Base-by-base conservation (phyloP, 1,139 yeast genomes). In the Yamadazyma atlantica region DNA sequence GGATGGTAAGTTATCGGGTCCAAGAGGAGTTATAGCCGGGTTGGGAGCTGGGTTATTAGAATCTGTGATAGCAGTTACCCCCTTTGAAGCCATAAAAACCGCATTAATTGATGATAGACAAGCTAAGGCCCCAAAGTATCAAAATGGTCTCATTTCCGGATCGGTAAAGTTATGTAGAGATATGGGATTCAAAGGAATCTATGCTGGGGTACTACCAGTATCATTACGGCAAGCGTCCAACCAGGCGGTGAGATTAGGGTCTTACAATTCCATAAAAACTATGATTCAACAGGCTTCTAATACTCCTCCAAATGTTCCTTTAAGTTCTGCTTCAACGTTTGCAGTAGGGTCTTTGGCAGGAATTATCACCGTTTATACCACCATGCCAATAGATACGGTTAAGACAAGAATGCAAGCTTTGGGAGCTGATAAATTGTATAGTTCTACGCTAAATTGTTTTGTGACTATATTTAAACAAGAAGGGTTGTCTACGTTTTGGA, bases 331-430 rank as follows among this genome's bases (percentile, higher is more conserved):
- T 1, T 71, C 89, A 45, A 92, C 97, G 0, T 92, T 92, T 62
- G 75, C 81, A 2, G 87, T 92, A 9, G 98, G 98, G 30, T 88
- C 97, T 2, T 74, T 88, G 53, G 96, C 97, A 1, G 98, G 98
- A 19, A 73, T 85, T 36, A 83, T 92, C 38, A 92, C 98, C 0
- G 98, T 92, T 13, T 92, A 92, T 62, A 71, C 96, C 3, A 92
- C 98, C 8, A 92, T 92, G 97, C 98, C 98, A 9, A 83, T 92
- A 29, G 98, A 92, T 59, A 92, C 97, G 0, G 96, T 92, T 46
- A 92, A 92, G 68, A 92, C 98, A 1, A 78, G 98, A 64, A 92
- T 92, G 97, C 98, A 92, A 67, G 85, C 96, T 21, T 72, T 92
- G 49, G 94, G 87, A 27, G 87, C 97, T 4, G 75, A 77, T 40